Base-by-base conservation (phyloP, 2,329 filamentous ascomycete species). In the Talaromyces sp. region DNA sequence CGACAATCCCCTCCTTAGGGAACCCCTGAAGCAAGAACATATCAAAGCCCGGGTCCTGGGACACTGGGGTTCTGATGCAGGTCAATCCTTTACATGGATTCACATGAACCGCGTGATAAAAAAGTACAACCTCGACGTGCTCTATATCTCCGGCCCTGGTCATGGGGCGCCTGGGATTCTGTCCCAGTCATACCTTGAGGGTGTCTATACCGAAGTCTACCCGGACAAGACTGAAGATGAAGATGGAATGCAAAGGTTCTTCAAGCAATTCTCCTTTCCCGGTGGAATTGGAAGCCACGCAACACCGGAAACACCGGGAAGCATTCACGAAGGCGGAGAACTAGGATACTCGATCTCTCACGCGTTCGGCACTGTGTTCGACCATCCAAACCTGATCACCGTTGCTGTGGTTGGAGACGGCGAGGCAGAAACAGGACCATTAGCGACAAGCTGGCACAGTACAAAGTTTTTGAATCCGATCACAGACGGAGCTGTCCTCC, bases 71-170 rank as follows among this genome's bases (percentile, higher is more conserved):
- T 91, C 88, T 2, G 89, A 90, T 56, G 87, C 90, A n/a, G 90
- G 89, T 15, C 90, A 92, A 74, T 87, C 88, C 62, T 92, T 93
- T 75, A 90, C 88, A 36, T 92, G 87, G 74, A 90, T 92, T 78
- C 89, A 92, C 77, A 89, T 91, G 81, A 92, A 92, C 75, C 87
- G 89, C 36, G 78, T 92, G 62, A 91, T 92, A 80, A 91, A 89
- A 75, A 92, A 92, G 75, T 89, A 91, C 69, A 84, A 90, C 65
- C 77, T 92, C 56, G 82, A 93, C 69, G 82, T 85, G 32, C 81
- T 91, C 67, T 92, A 90, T 72, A 80, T 93, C 62, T 91, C 88
- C 1, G 90, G 90, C 6, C 90, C 90, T 0, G 90, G 90, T 47
- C 90, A 93, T 67, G 90, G 90, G 60, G 90, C 90, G 1, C 90